phyloP scores from a whole-genome alignment of 2,329 filamentous ascomycete species.

The Escovopsis weberi region DNA sequence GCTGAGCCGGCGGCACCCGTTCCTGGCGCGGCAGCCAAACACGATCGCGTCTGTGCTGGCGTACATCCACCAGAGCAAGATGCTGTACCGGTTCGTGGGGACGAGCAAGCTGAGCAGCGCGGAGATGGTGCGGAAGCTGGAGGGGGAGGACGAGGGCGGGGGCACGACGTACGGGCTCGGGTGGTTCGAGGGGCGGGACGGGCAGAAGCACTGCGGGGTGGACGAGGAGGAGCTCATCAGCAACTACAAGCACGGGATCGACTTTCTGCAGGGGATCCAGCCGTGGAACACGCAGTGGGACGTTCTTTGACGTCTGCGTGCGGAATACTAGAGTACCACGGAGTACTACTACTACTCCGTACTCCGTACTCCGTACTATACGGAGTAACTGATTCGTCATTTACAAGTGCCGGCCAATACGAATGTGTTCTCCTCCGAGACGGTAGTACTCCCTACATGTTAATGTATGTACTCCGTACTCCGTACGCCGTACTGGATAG shows the following conservation, averaged over 20 bases:
- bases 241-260: slow-evolving; percentile 49
- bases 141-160: slow-evolving; percentile 10
- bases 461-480: too few species aligned
- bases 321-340: too few species aligned
- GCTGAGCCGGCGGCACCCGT: slow-evolving; percentile 47
- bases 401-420: too few species aligned
- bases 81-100: slow-evolving; percentile 62
- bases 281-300: slow-evolving; percentile 36
- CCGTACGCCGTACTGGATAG: too few species aligned
- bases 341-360: too few species aligned
- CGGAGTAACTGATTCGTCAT: background rate
- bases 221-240: slow-evolving; percentile 60
- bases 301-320: slow-evolving; percentile 10
- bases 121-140: slow-evolving; percentile 47
- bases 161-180: slow-evolving; percentile 57
- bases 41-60: slow-evolving; percentile 64
- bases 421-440: too few species aligned
- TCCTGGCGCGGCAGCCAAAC: slow-evolving; percentile 63
- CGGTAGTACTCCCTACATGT: too few species aligned
- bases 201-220: slow-evolving; percentile 59
- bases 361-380: background rate
- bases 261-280: slow-evolving; percentile 32
- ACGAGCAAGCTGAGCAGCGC: slow-evolving; percentile 47
- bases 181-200: slow-evolving; percentile 63
- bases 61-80: slow-evolving; percentile 68